These are phyloP conservation scores for Fusarium dlaminii DNA, from an alignment of 2,329 filamentous ascomycete genomes.

Conservation along the genomic window DNA sequence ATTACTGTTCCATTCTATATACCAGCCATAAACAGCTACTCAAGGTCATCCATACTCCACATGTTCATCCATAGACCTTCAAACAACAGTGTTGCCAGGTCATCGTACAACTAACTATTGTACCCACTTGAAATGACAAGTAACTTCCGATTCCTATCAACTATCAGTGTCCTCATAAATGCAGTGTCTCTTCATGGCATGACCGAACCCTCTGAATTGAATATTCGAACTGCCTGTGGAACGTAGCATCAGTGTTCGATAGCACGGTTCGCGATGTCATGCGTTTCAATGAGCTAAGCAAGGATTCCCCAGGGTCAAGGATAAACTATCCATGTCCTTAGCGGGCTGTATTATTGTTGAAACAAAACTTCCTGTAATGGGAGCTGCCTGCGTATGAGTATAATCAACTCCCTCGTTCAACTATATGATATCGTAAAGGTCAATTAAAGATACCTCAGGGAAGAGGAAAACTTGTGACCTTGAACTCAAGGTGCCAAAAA, in stretches of 20 bases:
- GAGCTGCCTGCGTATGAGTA: background rate
- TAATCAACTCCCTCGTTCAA: background rate
- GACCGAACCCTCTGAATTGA: background rate
- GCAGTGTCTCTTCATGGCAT: background rate
- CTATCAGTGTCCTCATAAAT: background rate
- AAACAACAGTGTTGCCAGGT: background rate
- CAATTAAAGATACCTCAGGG: background rate
- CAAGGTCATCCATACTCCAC: background rate
- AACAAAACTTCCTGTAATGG: background rate
- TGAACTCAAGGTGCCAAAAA: background rate
- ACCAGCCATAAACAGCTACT: background rate
- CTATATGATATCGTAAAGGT: background rate
- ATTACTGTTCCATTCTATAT: too few species aligned
- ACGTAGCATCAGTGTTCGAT: background rate
- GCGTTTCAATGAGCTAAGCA: conserved; percentile 2
- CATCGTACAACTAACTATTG: conserved; percentile 2
- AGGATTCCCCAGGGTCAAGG: conserved; percentile 1
- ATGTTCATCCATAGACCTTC: background rate
- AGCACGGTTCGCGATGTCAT: background rate
- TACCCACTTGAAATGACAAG: background rate
- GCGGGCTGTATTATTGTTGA: background rate
- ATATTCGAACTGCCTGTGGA: background rate
- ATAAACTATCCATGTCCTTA: conserved; percentile 2
- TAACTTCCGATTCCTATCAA: background rate
- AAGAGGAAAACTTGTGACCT: background rate